Evolutionary conservation across 2,329 filamentous ascomycete species (phyloP).

Genomic region (Anthostomella pinea): DNA sequence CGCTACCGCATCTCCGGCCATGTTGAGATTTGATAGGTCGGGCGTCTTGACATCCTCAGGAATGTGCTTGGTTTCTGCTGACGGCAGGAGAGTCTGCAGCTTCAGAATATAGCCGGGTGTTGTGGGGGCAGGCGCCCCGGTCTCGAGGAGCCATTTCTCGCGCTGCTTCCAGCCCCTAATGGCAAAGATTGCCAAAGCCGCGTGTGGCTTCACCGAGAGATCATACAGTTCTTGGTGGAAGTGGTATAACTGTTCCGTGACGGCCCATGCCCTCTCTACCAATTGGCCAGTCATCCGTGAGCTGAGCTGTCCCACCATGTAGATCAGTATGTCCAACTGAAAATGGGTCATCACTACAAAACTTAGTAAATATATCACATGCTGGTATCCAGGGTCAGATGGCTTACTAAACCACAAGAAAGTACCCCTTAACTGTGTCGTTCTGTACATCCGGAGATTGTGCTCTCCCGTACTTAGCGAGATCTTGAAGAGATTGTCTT

Average conservation of each 20-base stretch:
- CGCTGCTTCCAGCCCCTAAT: slow-evolving; percentile 54
- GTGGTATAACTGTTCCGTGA: slow-evolving; percentile 44
- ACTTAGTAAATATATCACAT: slow-evolving; percentile 7
- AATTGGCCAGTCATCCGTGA: slow-evolving; percentile 46
- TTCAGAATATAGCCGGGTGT: slow-evolving; percentile 45
- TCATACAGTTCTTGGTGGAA: slow-evolving; percentile 52
- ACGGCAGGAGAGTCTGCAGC: slow-evolving; percentile 42
- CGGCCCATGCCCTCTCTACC: slow-evolving; percentile 52
- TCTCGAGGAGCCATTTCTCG: slow-evolving; percentile 38
- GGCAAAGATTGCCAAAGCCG: slow-evolving; percentile 44
- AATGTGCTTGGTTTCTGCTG: slow-evolving; percentile 34
- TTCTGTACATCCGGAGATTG: slow-evolving; percentile 42
- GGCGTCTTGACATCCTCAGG: slow-evolving; percentile 20
- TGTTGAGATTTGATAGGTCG: slow-evolving; percentile 6
- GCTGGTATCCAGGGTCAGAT: not conserved
- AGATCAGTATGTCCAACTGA: slow-evolving; percentile 54
- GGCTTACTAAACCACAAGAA: slow-evolving; percentile 55
- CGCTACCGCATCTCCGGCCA: slow-evolving; percentile 1
- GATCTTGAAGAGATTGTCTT: slow-evolving; percentile 56
- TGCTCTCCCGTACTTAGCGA: slow-evolving; percentile 49
- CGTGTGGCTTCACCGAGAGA: slow-evolving; percentile 42
- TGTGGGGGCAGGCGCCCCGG: slow-evolving; percentile 36
- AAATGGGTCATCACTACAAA: slow-evolving; percentile 41
- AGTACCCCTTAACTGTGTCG: slow-evolving; percentile 39
- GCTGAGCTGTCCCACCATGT: slow-evolving; percentile 53